Base-by-base conservation (phyloP, 257 asterid genomes). In the Galeopsis tetrahit region DNA sequence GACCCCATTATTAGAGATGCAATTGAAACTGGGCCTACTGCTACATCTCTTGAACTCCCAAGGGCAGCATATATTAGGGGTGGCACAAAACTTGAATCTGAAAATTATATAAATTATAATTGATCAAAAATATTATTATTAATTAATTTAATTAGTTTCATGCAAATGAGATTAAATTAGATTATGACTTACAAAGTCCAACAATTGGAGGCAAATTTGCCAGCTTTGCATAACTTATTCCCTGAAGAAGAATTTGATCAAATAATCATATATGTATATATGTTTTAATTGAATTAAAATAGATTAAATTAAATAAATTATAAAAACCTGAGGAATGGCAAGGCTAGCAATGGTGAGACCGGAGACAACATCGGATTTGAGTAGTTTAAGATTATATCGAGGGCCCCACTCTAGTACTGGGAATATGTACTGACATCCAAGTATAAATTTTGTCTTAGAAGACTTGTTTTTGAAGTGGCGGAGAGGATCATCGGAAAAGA, bases 11-110 rank as follows among this genome's bases (percentile, higher is more conserved):
- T 75, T 32, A 89, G 84, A 8, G 96, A 87, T 9, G 96, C 94
- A 7, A 89, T 87, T 0, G 96, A 86, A 67, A 90, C 96, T 70
- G 95, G 94, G 1, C 96, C 96, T 0, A 90, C 96, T 40, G 95
- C 96, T 9, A 90, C 84, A 86, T 89, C 92, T 59, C 87, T 85
- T 69, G 94, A 89, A 79, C 96, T 89, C 59, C 96, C 96, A 74
- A 87, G 88, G 34, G 84, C 85, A 63, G 87, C 94, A 75, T 87
- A 89, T 57, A 89, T 74, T 3, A 89, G 61, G 2, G 94, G 96
- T 2, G 94, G 96, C 74, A 89, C 96, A 83, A 89, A 89, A 62
- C 94, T 89, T 57, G 96, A 89, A 87, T 89, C 96, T 89, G 78
- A 75, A 2, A 58, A 1, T 15, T 2, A 32, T 9, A 15, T 34